Evolutionary conservation across 306 rosid genomes (phyloP).

Genomic region (Phaseolus lunatus): DNA sequence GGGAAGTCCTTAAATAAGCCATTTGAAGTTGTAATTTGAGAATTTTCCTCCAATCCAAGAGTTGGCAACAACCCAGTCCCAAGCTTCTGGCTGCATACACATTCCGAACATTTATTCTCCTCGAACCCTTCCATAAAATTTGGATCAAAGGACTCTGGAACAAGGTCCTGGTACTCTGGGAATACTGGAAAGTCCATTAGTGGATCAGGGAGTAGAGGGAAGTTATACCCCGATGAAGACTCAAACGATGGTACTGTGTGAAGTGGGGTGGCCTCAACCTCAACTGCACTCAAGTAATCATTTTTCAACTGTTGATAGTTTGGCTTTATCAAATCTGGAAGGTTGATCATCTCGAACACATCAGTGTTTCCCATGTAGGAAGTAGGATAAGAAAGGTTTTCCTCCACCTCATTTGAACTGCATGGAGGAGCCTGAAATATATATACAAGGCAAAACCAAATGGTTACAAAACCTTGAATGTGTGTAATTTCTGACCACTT

Average conservation of each 20-base stretch:
- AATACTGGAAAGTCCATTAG: slow-evolving; percentile 48
- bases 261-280: slow-evolving; percentile 48
- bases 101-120: slow-evolving; percentile 38
- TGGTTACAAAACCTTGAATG: too few species aligned
- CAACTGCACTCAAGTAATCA: slow-evolving; percentile 34
- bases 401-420: slow-evolving; percentile 46
- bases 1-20: slow-evolving; percentile 58
- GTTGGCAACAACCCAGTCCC: slow-evolving; percentile 44
- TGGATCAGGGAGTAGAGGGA: slow-evolving; percentile 49
- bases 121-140: slow-evolving; percentile 42
- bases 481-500: too few species aligned
- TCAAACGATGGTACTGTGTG: slow-evolving; percentile 51
- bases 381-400: slow-evolving; percentile 32
- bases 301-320: slow-evolving; percentile 43
- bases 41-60: slow-evolving; percentile 42
- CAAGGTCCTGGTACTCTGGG: slow-evolving; percentile 41
- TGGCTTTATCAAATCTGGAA: slow-evolving; percentile 51
- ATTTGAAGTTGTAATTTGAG: slow-evolving; percentile 37
- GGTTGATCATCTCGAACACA: slow-evolving; percentile 47
- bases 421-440: slow-evolving; percentile 58
- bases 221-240: slow-evolving; percentile 46
- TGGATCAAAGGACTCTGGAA: slow-evolving; percentile 37
- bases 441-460: too few species aligned
- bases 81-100: slow-evolving; percentile 41
- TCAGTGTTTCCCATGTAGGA: slow-evolving; percentile 45